Conservation (phyloP, 2,329 filamentous ascomycete species). For the Aspergillus jensenii region DNA sequence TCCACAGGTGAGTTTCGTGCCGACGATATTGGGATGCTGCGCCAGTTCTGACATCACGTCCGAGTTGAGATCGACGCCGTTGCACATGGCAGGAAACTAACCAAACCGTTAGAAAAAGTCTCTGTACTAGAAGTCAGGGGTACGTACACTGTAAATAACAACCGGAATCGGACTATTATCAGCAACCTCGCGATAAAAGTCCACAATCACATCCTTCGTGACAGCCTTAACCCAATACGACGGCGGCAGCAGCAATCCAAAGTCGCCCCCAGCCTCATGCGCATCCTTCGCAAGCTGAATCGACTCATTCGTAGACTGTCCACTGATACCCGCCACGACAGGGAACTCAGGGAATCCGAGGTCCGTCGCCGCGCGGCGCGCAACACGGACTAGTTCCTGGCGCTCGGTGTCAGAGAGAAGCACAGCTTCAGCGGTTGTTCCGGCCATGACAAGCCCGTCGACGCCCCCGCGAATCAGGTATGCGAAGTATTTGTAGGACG, state of each 20-base stretch:
- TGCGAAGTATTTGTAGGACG: constrained; percentile 46
- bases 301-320: constrained; percentile 41
- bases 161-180: constrained; percentile 40
- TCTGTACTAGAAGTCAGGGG: background rate
- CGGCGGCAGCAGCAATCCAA: constrained; percentile 40
- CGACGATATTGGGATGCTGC: constrained; percentile 64
- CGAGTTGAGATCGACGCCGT: constrained; percentile 66
- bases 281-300: constrained; percentile 44
- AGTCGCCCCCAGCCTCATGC: constrained; percentile 39
- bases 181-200: constrained; percentile 41
- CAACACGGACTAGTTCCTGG: constrained; percentile 42
- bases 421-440: constrained; percentile 50
- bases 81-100: constrained; percentile 35
- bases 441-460: constrained; percentile 46
- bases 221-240: constrained; percentile 44
- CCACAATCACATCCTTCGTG: constrained; percentile 33
- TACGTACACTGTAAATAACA: constrained; percentile 47
- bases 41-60: constrained; percentile 62
- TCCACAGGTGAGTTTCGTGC: constrained; percentile 72
- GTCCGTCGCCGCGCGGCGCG: constrained; percentile 37
- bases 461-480: constrained; percentile 46
- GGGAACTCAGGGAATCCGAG: constrained; percentile 36
- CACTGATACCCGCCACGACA: constrained; percentile 43
- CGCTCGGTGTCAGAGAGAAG: constrained; percentile 45
- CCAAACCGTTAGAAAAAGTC: no score